Conservation (phyloP, 495 filamentous ascomycete genomes). For the Tuber indicum region DNA sequence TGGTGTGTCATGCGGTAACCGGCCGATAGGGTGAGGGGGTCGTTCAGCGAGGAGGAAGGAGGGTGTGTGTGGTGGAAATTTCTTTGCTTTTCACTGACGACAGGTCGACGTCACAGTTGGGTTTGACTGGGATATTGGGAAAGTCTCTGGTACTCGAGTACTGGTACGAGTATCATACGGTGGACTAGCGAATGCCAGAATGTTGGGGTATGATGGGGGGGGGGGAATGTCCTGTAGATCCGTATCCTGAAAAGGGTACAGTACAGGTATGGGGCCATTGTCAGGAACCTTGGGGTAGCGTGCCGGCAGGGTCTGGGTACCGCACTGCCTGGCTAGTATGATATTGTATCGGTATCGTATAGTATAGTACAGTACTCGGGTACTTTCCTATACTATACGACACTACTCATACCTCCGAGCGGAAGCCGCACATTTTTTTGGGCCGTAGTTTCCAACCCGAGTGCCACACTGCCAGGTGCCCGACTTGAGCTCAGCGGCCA, state of each 20-base stretch:
- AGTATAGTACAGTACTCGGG: not conserved
- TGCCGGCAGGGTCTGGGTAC: not conserved
- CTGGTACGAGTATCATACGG: not conserved
- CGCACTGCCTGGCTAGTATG: not conserved
- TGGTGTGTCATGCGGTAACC: not conserved
- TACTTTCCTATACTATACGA: not conserved
- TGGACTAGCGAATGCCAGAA: no score
- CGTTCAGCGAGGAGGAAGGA: not conserved
- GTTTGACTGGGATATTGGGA: not conserved
- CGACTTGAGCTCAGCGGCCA: no score
- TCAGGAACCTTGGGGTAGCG: not conserved
- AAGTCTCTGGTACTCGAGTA: not conserved
- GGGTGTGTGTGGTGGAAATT: not conserved
- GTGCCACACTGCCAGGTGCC: no score
- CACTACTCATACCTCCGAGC: not conserved
- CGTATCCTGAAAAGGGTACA: not conserved
- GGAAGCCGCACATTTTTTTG: not conserved
- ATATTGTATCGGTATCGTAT: not conserved
- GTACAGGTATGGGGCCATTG: not conserved
- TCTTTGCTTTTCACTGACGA: not conserved
- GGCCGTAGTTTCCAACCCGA: not conserved
- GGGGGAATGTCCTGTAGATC: not conserved
- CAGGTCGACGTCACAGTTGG: not conserved
- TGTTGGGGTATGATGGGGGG: not conserved
- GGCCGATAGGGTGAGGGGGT: not conserved